Evolutionary conservation across 805 yeast species (phyloP).

Genomic region (Candida ficus): DNA sequence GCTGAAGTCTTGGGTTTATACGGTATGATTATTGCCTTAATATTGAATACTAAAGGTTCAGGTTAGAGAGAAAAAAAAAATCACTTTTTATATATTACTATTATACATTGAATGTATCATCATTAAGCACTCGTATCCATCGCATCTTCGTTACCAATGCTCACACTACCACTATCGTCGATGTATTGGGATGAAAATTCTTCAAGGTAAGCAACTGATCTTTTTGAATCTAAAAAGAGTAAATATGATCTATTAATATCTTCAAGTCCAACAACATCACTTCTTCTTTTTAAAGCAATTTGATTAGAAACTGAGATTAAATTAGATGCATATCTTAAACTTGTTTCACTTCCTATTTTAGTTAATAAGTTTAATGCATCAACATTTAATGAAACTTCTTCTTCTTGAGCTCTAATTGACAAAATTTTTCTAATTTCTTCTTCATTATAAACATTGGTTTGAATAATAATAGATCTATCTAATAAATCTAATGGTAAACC

Average conservation of each 20-base stretch:
- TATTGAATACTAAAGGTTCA: slow-evolving; percentile 84
- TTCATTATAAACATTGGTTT: slow-evolving; percentile 70
- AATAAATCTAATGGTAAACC: slow-evolving; percentile 95
- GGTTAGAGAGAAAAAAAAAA: slow-evolving; percentile 30
- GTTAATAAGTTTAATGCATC: slow-evolving; percentile 88
- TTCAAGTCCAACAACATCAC: slow-evolving; percentile 59
- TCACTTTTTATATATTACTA: background rate
- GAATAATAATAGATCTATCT: slow-evolving; percentile 89
- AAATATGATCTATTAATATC: slow-evolving; percentile 87
- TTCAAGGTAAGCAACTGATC: slow-evolving; percentile 83
- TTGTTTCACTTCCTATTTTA: slow-evolving; percentile 83
- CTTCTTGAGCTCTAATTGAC: slow-evolving; percentile 88
- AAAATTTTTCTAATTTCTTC: slow-evolving; percentile 86
- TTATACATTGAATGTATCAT: background rate
- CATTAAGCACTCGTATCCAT: slow-evolving; percentile 33
- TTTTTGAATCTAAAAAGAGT: slow-evolving; percentile 80
- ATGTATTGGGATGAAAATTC: slow-evolving; percentile 64
- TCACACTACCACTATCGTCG: slow-evolving; percentile 73
- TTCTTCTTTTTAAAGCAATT: slow-evolving; percentile 77
- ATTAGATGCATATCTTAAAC: slow-evolving; percentile 89
- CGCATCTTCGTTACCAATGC: slow-evolving; percentile 39
- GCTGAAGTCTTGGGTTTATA: slow-evolving; percentile 88
- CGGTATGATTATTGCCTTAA: slow-evolving; percentile 93
- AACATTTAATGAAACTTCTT: slow-evolving; percentile 75
- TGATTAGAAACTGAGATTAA: slow-evolving; percentile 87